phyloP scores from a whole-genome alignment of 208 protist genomes.

The Acanthamoeba royreba region DNA sequence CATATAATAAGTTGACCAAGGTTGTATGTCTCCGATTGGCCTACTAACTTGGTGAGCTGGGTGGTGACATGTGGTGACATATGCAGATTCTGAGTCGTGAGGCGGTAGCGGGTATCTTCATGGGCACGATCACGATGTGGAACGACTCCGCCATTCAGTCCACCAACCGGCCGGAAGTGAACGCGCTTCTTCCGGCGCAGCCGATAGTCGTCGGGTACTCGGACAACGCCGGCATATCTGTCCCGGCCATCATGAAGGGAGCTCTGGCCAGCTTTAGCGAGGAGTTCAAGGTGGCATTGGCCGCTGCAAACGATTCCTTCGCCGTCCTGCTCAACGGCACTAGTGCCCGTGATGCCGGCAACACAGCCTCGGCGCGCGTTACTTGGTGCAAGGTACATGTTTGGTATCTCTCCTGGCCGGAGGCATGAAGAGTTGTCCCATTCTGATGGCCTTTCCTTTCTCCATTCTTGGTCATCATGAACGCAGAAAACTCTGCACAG shows the following conservation, averaged over 20 bases:
- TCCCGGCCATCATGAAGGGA: neutral
- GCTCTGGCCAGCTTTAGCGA: slow-evolving; percentile 10
- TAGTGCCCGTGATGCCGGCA: neutral
- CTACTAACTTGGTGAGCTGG: too few species aligned
- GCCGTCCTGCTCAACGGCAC: neutral
- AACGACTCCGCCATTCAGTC: neutral
- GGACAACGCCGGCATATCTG: neutral
- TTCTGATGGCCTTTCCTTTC: neutral
- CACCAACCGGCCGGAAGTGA: neutral
- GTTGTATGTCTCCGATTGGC: too few species aligned
- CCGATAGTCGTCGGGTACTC: neutral
- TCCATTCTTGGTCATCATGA: neutral
- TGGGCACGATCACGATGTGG: neutral
- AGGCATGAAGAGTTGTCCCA: neutral
- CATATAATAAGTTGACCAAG: too few species aligned
- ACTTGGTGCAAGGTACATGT: neutral
- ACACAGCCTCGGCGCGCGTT: neutral
- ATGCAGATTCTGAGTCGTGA: neutral
- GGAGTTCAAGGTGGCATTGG: neutral
- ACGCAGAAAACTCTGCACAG: neutral
- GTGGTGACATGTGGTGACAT: too few species aligned
- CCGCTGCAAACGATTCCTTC: neutral
- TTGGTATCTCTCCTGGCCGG: neutral
- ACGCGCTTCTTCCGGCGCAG: neutral
- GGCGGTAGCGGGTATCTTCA: neutral